A percentile compares a stretch with the other conserved stretches of the same genome.
Conservation (phyloP, 2,329 filamentous ascomycete genomes). For the Ophiocordyceps camponoti-rufipedis region DNA sequence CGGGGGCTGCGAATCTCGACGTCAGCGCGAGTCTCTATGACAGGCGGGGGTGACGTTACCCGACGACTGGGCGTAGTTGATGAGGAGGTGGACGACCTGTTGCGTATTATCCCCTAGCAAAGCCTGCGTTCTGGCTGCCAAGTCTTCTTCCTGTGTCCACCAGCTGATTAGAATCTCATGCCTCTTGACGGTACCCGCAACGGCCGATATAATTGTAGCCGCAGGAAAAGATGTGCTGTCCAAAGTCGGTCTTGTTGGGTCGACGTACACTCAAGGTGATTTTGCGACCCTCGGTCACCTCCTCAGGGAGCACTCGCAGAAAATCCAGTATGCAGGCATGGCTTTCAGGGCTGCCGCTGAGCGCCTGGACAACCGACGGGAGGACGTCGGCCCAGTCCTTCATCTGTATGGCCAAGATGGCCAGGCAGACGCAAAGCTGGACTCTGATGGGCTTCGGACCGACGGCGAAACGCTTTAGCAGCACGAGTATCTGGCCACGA, state of each 20-base stretch:
- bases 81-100: conserved; percentile 71
- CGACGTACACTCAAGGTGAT: conserved; percentile 97
- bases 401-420: conserved; percentile 93
- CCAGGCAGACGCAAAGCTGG: conserved; percentile 87
- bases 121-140: conserved; percentile 69
- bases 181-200: conserved; percentile 14
- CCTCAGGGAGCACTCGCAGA: conserved; percentile 88
- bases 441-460: conserved; percentile 75
- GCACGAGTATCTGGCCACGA: conserved; percentile 64
- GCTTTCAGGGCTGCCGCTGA: conserved; percentile 59
- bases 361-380: conserved; percentile 56
- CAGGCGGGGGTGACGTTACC: conserved; percentile 32
- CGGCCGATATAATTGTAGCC: conserved; percentile 15
- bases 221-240: conserved; percentile 8
- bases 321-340: conserved; percentile 88
- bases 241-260: conserved; percentile 34
- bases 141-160: conserved; percentile 76
- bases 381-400: conserved; percentile 88
- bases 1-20: conserved; percentile 34
- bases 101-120: conserved; percentile 79
- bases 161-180: conserved; percentile 17
- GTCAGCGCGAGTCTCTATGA: neutral
- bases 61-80: conserved; percentile 83
- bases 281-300: conserved; percentile 97
- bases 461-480: conserved; percentile 63